Percentiles rank a stretch among this genome's conserved stretches.
These are phyloP conservation scores for Zygnema circumcarinatum DNA, from an alignment of 139 green algal species.

Conservation along the genomic window DNA sequence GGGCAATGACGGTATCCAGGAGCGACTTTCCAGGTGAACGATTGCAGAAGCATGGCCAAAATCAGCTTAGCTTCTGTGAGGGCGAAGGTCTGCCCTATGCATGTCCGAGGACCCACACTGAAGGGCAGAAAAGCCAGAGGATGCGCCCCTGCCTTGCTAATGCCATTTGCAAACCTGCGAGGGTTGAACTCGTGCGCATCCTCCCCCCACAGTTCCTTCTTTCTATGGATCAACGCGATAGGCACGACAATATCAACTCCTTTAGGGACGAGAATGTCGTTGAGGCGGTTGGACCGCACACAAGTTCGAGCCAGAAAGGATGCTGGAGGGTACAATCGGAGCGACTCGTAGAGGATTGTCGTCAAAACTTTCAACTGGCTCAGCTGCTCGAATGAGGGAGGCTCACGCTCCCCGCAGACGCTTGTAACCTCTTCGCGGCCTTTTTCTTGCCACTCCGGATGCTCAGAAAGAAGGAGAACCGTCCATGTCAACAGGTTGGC, in stretches of 20 bases:
- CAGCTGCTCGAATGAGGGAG: constrained; percentile 55
- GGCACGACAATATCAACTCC: constrained; percentile 86
- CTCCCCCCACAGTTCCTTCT: constrained; percentile 84
- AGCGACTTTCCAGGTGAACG: constrained; percentile 81
- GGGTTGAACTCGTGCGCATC: constrained; percentile 82
- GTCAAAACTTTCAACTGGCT: constrained; percentile 15
- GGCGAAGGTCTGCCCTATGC: constrained; percentile 98
- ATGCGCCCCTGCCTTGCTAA: constrained; percentile 67
- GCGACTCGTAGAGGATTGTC: constrained; percentile 80
- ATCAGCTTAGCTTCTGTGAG: constrained; percentile 86
- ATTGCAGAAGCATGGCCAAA: constrained; percentile 81
- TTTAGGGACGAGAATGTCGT: constrained; percentile 86
- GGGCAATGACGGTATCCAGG: constrained; percentile 32
- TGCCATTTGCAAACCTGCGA: constrained; percentile 87
- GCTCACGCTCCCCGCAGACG: constrained; percentile 66
- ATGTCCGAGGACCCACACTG: constrained; percentile 92
- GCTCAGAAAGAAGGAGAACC: constrained; percentile 61
- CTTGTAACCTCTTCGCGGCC: constrained; percentile 73
- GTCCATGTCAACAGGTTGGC: constrained; percentile 81
- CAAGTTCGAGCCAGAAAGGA: constrained; percentile 89
- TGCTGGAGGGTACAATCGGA: constrained; percentile 93
- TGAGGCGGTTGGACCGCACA: constrained; percentile 69
- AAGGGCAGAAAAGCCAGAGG: constrained; percentile 89
- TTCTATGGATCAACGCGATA: constrained; percentile 85
- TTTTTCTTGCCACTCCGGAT: constrained; percentile 70